These are phyloP conservation scores for Bigelowiella natans DNA, from an alignment of 78 protist species.

Conservation along the genomic window DNA sequence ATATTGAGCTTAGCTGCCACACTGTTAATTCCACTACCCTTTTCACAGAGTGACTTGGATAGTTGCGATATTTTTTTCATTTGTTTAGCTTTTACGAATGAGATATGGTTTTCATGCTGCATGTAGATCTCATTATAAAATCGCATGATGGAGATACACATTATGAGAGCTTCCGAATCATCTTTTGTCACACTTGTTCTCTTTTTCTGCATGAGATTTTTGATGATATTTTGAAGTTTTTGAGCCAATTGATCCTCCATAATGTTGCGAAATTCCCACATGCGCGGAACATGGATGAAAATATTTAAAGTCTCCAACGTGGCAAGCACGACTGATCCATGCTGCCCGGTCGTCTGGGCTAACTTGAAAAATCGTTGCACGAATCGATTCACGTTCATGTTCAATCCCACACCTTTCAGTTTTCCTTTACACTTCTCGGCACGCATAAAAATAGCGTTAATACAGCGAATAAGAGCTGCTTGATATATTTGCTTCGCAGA, in stretches of 20 bases:
- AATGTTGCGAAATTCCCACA: background rate
- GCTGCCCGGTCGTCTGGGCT: background rate
- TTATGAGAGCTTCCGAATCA: background rate
- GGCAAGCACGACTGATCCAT: background rate
- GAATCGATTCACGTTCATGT: background rate
- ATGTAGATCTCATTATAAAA: background rate
- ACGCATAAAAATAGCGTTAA: background rate
- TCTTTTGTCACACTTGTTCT: background rate
- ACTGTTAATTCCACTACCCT: too few species aligned
- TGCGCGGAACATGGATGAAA: background rate
- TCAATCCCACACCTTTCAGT: background rate
- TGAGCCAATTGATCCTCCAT: background rate
- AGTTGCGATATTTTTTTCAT: background rate
- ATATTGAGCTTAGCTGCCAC: background rate
- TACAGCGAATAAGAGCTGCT: background rate
- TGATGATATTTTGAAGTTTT: background rate
- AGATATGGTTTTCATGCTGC: background rate
- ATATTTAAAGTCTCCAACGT: background rate
- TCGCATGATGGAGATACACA: background rate
- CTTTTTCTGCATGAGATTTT: background rate
- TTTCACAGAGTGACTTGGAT: background rate
- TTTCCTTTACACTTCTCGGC: background rate
- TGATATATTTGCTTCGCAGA: background rate
- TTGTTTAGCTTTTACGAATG: background rate
- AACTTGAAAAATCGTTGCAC: background rate